Conservation (phyloP, 1,139 yeast species). For the Candida labiduridarum region DNA sequence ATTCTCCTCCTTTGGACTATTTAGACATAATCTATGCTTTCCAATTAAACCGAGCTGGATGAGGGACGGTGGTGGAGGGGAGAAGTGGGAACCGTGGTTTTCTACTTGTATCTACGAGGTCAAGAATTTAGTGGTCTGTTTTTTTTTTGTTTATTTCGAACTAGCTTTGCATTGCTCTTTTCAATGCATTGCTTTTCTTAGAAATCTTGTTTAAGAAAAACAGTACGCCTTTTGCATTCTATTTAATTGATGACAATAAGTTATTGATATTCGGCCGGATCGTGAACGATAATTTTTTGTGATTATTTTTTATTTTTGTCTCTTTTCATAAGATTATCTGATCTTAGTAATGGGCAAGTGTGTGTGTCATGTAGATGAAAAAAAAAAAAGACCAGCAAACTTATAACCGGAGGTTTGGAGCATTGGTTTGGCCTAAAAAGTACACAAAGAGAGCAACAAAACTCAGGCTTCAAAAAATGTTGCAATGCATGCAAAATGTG, state of each 20-base stretch:
- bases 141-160: neutral
- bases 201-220: too few species aligned
- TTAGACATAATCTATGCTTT: neutral
- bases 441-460: neutral
- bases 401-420: neutral
- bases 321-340: neutral
- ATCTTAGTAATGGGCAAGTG: conserved; percentile 1
- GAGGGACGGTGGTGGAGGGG: neutral
- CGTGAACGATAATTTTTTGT: neutral
- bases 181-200: too few species aligned
- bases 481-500: neutral
- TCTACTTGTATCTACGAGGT: neutral
- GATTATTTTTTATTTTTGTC: neutral
- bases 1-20: neutral
- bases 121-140: neutral
- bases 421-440: neutral
- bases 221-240: too few species aligned
- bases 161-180: too few species aligned
- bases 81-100: neutral
- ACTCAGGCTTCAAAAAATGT: neutral
- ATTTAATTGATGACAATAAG: neutral
- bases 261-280: too few species aligned
- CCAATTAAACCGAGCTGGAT: neutral
- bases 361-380: neutral
- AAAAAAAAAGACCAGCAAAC: neutral